Base-by-base conservation (phyloP, 495 filamentous ascomycete genomes). In the Podospora appendiculata region DNA sequence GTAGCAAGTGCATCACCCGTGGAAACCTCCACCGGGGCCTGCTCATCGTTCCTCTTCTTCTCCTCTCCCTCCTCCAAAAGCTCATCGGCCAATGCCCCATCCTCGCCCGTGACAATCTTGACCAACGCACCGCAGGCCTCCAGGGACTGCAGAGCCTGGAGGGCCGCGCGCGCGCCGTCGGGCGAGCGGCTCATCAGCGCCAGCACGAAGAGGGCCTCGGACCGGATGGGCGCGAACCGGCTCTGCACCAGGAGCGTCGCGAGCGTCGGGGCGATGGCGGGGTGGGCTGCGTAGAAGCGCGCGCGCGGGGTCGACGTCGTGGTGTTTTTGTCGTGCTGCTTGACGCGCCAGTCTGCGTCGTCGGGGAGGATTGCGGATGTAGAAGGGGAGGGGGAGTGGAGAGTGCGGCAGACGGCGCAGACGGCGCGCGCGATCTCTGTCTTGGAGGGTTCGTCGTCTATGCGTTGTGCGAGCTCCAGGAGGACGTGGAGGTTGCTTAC, bases 151-250 rank as follows among this genome's bases (percentile, higher is more conserved):
- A 87, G 55, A 17, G 74, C 68, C 38, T 72, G 66, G 6, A 73
- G 55, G 17, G 83, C 79, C n/a, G 73, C 66, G 19, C 58, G 50
- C 18, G 76, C 74, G 4, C 85, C 84, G 10, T 74, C 66, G 2
- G 47, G 25, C 5, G 65, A 62, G 8, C 75, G 66, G 17, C 80
- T 41, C 78, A 92, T 86, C 32, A 91, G 68, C 3, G 87, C 87
- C 13, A 91, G 70, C 4, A 83, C 81, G 61, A 91, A 89, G 71
- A 86, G 81, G 0, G 81, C 82, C 62, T 93, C 87, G 53, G 82
- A 82, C 8, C 83, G 75, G 13, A 92, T 72, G 18, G 83, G 74
- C 0, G 86, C 83, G 72, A 84, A 90, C 58, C 84, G 83, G 3
- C 71, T 72, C 52, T 90, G 87, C 6, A 74, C 77, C 36, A 85